phyloP scores from a whole-genome alignment of 352 stramenopile species.

The Phytophthora citricola region DNA sequence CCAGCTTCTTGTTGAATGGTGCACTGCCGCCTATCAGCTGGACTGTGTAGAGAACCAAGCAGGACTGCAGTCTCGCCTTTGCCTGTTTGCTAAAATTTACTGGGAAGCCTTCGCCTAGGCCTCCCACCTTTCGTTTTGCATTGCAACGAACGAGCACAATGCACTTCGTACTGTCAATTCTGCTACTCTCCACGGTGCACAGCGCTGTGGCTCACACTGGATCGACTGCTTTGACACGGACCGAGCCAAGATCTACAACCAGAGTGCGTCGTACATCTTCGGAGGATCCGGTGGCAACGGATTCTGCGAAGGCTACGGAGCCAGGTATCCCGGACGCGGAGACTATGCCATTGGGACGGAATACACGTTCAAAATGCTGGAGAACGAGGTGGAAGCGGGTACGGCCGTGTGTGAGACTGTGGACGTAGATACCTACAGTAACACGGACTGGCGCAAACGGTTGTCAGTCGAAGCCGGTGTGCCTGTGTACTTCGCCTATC shows the following conservation, averaged over 20 bases:
- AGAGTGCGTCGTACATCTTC: slow-evolving; percentile 73
- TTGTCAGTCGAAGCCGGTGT: slow-evolving; percentile 45
- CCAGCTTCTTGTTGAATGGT: slow-evolving; percentile 12
- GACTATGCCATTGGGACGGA: slow-evolving; percentile 48
- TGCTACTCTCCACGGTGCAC: slow-evolving; percentile 6
- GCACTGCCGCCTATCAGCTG: slow-evolving; percentile 22
- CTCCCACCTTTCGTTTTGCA: slow-evolving; percentile 5
- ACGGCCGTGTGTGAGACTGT: slow-evolving; percentile 52
- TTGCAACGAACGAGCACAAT: slow-evolving; percentile 6
- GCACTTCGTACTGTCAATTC: not conserved
- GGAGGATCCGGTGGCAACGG: slow-evolving; percentile 63
- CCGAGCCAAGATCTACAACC: slow-evolving; percentile 63
- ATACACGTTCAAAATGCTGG: slow-evolving; percentile 76
- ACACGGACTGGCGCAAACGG: slow-evolving; percentile 58
- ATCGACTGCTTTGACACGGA: slow-evolving; percentile 65
- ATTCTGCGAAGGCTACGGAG: slow-evolving; percentile 68
- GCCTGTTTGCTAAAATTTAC: slow-evolving; percentile 9
- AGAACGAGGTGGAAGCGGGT: slow-evolving; percentile 64
- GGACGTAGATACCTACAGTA: slow-evolving; percentile 50
- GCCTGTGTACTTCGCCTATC: slow-evolving; percentile 57
- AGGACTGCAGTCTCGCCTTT: slow-evolving; percentile 8
- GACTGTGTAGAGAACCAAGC: slow-evolving; percentile 2
- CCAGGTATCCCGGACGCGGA: slow-evolving; percentile 64
- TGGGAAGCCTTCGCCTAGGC: not conserved
- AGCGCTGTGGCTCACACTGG: slow-evolving; percentile 59